phyloP scores from a whole-genome alignment of 176 grass and related monocot species.

The Thalia dealbata region DNA sequence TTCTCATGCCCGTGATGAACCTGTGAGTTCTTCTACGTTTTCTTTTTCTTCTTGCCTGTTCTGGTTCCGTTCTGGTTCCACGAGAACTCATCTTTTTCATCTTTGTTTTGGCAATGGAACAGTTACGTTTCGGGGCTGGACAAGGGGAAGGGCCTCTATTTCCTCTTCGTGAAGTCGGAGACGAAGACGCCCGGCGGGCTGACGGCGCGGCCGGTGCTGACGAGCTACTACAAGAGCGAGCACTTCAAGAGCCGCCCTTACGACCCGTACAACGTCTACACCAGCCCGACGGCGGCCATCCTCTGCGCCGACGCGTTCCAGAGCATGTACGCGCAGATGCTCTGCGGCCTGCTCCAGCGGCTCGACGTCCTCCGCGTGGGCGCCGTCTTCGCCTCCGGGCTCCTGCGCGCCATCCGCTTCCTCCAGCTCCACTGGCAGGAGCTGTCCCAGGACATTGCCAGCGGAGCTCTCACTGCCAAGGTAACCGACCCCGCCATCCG shows the following conservation, averaged over 20 bases:
- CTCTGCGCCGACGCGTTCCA: conserved; percentile 17
- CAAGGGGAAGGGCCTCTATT: conserved; percentile 19
- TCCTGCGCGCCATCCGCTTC: conserved; percentile 21
- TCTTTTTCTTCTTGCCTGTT: neutral
- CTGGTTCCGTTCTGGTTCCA: neutral
- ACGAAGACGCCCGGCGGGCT: conserved; percentile 17
- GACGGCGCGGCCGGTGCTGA: conserved; percentile 17
- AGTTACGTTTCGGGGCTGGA: conserved; percentile 24
- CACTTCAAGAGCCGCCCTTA: conserved; percentile 23
- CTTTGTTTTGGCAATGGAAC: conserved; percentile 1
- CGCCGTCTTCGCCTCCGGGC: conserved; percentile 17
- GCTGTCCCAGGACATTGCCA: conserved; percentile 10
- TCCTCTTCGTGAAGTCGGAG: conserved; percentile 20
- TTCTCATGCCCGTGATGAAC: conserved; percentile 58
- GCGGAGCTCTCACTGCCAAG: conserved; percentile 1
- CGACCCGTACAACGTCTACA: conserved; percentile 20
- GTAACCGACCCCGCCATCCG: conserved; percentile 13
- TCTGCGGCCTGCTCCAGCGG: conserved; percentile 24
- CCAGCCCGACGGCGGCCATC: conserved; percentile 19
- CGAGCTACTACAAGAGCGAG: conserved; percentile 20
- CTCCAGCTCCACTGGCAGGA: conserved; percentile 21
- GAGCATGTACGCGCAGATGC: conserved; percentile 26
- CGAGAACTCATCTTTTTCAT: too few species aligned
- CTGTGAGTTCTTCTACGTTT: conserved; percentile 19
- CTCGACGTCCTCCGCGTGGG: conserved; percentile 17